Percentiles rank a stretch among this genome's conserved stretches.
Conservation (phyloP, 768 basidiomycete species). For the Clathrus columnatus region DNA sequence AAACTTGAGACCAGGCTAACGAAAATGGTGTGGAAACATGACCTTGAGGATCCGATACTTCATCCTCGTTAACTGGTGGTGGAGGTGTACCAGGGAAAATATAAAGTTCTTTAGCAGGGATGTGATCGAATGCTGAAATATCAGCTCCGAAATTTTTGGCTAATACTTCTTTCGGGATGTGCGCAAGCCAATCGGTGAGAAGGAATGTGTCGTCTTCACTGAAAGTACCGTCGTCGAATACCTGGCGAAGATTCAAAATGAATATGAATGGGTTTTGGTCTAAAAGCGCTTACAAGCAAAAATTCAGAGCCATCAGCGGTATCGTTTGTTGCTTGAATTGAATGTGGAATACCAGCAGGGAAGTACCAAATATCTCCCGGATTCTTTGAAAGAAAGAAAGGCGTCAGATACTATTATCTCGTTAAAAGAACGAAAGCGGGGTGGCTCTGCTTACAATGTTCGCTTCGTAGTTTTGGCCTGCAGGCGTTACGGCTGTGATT, state of each 20-base stretch:
- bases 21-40: conserved; percentile 41
- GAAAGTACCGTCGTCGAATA: conserved; percentile 36
- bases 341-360: conserved; percentile 47
- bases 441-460: conserved; percentile 49
- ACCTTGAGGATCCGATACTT: conserved; percentile 41
- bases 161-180: conserved; percentile 47
- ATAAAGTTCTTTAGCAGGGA: conserved; percentile 46
- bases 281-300: conserved; percentile 26
- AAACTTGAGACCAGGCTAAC: conserved; percentile 43
- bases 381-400: conserved; percentile 21
- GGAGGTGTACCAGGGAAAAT: conserved; percentile 41
- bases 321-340: conserved; percentile 17
- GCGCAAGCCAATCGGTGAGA: conserved; percentile 60
- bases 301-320: conserved; percentile 41
- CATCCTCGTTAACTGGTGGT: conserved; percentile 29
- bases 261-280: not conserved
- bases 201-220: conserved; percentile 53
- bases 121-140: conserved; percentile 42
- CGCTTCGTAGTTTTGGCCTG: conserved; percentile 43
- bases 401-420: too few species aligned
- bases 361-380: conserved; percentile 51
- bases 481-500: conserved; percentile 42
- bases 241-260: not conserved
- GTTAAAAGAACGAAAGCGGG: too few species aligned
- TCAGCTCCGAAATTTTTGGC: conserved; percentile 54